Evolutionary conservation across 371 early-diverging fungal species (phyloP), one percentile per base, ranked within the genome.

Genomic region (Mucor saturninus): DNA sequence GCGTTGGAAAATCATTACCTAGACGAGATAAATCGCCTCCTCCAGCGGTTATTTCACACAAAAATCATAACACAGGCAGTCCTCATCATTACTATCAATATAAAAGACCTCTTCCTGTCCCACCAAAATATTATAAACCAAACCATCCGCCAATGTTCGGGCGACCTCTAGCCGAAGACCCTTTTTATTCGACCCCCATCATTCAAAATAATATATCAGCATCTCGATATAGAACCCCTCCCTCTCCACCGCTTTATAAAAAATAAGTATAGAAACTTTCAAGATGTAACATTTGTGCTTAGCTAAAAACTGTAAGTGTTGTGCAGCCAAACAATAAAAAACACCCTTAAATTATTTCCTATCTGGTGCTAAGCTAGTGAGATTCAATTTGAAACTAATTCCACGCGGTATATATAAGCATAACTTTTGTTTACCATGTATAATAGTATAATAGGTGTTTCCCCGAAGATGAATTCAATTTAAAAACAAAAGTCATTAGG

Each of bases 111-210:
- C 26, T 60, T 9, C 60, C 53, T 3, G 30, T 43, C 5, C 42
- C 40, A 10, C 60, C 28, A 46, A 14, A 15, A n/a, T 38, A 57
- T 35, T 48, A n/a, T 4, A 58, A 58, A 37, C 45, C 15, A 1
- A 26, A 28, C 29, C 21, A 40, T 28, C 56, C 56, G 5, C 56
- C 45, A 1, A 56, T 56, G 45, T 56, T 43, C 30, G 59, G 37
- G 2, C 28, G 48, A 3, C 48, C 49, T 1, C 28, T 59, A 8
- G 26, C 39, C 14, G 59, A 59, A 14, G 59, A 59, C 28, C 59
- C 59, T 26, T 59, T 59, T 15, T 14, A 37, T 29, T 59, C 59
- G 13, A 49, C 15, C 4, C 59, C 59, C 2, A 59, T 59, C 11
- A 14, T 49, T 14, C 59, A 21, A 59, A 39, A 49, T 38, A 26